Evolutionary conservation across 257 asterid species (phyloP), one percentile per base, ranked within the genome.

Genomic region (Solanum etuberosum): DNA sequence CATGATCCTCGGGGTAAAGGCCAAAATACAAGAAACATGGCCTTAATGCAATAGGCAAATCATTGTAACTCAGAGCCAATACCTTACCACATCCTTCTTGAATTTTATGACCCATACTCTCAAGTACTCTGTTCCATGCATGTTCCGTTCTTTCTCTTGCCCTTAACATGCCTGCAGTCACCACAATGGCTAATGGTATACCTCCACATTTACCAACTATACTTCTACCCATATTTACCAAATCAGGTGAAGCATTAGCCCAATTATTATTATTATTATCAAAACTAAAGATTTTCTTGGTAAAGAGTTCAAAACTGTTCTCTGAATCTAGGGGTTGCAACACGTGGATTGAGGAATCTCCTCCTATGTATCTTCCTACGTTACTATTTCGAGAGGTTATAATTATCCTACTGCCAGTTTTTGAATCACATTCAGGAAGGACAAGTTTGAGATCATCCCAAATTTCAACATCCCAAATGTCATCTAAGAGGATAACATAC

Each of bases 401-500:
- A n/a, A 84, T 67, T 54, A 63, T 84, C 76, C 37, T 84, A 25
- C 59, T 84, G 14, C 86, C 77, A 76, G 2, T 76, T 76, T 37
- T 76, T 48, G 83, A 51, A 20, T 72, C 65, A 80, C 3, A 25
- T 42, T 67, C 35, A 67, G 86, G 86, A 37, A 89, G 38, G 27
- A 57, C 40, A 2, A 61, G 21, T 29, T 63, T 76, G 1, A 89
- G 13, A 16, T 40, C 34, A 87, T 89, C 6, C 89, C 91, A 54
- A 54, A 54, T 54, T 54, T 54, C 11, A 54, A 54, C 9, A 18
- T 54, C 4, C n/a, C 63, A 89, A 37, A 88, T 43, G 65, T 89
- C 88, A 86, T 89, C 91, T 20, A 86, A 61, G 16, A 84, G 68
- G 25, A 89, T 15, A 14, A 89, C 11, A 43, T 38, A 86, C 86